phyloP scores from a whole-genome alignment of 352 stramenopile species.

The Peronospora belbahrii region DNA sequence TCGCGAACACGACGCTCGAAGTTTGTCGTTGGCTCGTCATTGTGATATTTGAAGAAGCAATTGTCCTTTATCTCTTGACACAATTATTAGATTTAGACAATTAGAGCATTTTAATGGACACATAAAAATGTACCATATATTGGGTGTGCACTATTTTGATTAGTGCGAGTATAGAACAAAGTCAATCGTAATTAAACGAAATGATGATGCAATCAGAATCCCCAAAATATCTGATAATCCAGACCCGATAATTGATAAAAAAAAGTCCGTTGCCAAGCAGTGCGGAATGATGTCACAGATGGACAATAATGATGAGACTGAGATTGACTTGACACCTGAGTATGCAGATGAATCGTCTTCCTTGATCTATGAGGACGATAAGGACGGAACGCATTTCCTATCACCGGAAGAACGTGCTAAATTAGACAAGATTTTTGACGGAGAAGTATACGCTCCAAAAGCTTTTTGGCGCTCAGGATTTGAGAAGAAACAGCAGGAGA shows the following conservation, averaged over 20 bases:
- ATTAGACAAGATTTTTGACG: constrained; percentile 63
- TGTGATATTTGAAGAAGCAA: not conserved
- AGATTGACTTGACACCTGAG: constrained; percentile 24
- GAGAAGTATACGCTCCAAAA: constrained; percentile 47
- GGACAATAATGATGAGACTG: constrained; percentile 23
- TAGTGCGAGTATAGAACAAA: too few species aligned
- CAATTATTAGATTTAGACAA: too few species aligned
- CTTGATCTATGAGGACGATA: constrained; percentile 22
- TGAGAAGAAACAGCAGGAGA: constrained; percentile 44
- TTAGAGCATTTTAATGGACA: too few species aligned
- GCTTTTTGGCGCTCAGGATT: constrained; percentile 54
- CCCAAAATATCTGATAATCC: too few species aligned
- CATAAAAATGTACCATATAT: too few species aligned
- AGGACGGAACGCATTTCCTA: constrained; percentile 30
- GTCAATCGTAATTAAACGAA: too few species aligned
- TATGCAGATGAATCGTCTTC: constrained; percentile 21
- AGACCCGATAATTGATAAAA: too few species aligned
- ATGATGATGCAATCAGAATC: too few species aligned
- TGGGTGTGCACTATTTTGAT: too few species aligned
- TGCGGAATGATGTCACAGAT: too few species aligned
- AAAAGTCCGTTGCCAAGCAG: too few species aligned
- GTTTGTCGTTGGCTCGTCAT: constrained; percentile 25
- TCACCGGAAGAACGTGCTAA: constrained; percentile 39
- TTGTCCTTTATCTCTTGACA: too few species aligned
- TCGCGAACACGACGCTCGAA: constrained; percentile 43